These are phyloP conservation scores for Biscogniauxia sp. DNA, from an alignment of 2,329 filamentous ascomycete genomes.

Conservation along the genomic window DNA sequence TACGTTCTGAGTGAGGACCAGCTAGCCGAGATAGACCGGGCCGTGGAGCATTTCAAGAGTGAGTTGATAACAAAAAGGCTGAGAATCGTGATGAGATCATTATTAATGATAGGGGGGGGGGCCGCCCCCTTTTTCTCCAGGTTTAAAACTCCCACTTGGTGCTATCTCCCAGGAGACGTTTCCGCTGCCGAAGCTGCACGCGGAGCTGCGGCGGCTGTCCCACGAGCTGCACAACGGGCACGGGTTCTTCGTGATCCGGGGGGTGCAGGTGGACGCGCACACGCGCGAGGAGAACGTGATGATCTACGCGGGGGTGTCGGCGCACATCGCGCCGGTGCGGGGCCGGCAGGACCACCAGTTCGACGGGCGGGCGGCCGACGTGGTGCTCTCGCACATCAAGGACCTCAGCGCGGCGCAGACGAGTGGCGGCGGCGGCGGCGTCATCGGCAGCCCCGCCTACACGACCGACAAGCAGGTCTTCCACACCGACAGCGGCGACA, in stretches of 20 bases:
- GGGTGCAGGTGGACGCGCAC: constrained; percentile 52
- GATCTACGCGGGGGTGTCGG: constrained; percentile 58
- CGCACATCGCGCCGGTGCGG: constrained; percentile 54
- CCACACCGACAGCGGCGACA: constrained; percentile 61
- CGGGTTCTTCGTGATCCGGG: constrained; percentile 61
- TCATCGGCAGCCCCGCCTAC: constrained; percentile 50
- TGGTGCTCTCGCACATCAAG: constrained; percentile 60
- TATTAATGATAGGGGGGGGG: background rate
- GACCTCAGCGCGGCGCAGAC: constrained; percentile 44
- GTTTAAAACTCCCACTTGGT: constrained; percentile 34
- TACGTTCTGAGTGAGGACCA: constrained; percentile 47
- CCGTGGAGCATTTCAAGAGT: constrained; percentile 43
- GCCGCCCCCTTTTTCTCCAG: constrained; percentile 1
- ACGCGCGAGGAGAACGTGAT: constrained; percentile 55
- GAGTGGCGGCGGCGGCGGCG: constrained; percentile 46
- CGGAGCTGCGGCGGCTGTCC: constrained; percentile 49
- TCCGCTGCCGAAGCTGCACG: constrained; percentile 51
- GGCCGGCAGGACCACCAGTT: constrained; percentile 50
- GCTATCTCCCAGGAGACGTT: constrained; percentile 51
- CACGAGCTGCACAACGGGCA: constrained; percentile 54
- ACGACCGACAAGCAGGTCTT: constrained; percentile 24
- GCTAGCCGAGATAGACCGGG: constrained; percentile 47
- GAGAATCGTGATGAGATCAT: background rate
- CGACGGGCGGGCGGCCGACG: constrained; percentile 46
- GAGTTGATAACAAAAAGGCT: background rate